Conservation (phyloP, 345 rosid genomes). For the Brassica napus region DNA sequence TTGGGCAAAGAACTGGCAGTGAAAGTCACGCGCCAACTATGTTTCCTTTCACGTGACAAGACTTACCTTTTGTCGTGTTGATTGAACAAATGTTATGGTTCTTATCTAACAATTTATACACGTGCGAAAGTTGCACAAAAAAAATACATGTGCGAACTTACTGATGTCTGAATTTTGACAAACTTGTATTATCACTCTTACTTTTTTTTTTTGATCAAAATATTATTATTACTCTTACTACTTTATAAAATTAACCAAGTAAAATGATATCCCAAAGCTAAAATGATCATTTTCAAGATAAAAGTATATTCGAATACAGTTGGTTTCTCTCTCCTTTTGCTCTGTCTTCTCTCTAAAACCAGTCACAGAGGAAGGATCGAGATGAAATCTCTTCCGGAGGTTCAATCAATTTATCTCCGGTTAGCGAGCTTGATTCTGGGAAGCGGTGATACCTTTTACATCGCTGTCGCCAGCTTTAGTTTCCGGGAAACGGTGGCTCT, state of each 20-base stretch:
- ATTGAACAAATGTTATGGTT: constrained; percentile 35
- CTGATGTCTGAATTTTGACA: constrained; percentile 31
- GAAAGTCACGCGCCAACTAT: constrained; percentile 20
- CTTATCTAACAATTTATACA: constrained; percentile 34
- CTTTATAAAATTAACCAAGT: background rate
- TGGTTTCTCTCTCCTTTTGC: too few relatives aligned
- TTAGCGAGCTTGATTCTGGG: too few relatives aligned
- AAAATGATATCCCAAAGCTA: constrained; percentile 8
- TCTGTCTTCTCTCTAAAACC: too few relatives aligned
- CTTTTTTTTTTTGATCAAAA: too few relatives aligned
- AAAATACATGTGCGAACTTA: background rate
- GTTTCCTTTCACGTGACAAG: constrained; percentile 45
- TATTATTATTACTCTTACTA: background rate
- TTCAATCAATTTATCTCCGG: too few relatives aligned
- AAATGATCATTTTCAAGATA: constrained; percentile 25
- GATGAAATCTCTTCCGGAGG: too few relatives aligned
- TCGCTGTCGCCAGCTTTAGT: too few relatives aligned
- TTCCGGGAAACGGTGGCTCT: too few relatives aligned
- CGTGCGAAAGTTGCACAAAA: constrained; percentile 9
- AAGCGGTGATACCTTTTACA: too few relatives aligned
- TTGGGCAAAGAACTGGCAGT: background rate
- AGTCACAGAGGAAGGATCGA: too few relatives aligned
- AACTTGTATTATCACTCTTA: background rate
- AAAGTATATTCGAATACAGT: too few relatives aligned
- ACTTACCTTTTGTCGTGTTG: constrained; percentile 33